Conservation (phyloP, 2,329 filamentous ascomycete species). For the Pyrenophora graminea region DNA sequence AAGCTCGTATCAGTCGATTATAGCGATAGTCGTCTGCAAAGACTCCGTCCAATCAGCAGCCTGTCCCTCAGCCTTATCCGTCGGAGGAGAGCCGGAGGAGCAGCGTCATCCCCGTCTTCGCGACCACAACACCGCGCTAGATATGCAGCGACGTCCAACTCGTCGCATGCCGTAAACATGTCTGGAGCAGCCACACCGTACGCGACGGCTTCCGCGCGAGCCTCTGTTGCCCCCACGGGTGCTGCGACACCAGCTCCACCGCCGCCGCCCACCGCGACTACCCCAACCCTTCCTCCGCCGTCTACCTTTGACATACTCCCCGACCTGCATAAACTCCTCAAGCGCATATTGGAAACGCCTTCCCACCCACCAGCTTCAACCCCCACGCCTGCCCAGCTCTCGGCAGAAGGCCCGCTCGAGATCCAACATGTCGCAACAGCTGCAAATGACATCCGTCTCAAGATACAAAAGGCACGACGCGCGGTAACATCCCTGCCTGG, state of each 20-base stretch:
- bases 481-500: slow-evolving; percentile 70
- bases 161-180: slow-evolving; percentile 28
- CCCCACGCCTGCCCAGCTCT: slow-evolving; percentile 30
- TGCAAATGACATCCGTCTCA: slow-evolving; percentile 78
- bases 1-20: slow-evolving; percentile 4
- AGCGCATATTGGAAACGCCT: slow-evolving; percentile 66
- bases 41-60: slow-evolving; percentile 22
- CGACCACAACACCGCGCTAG: slow-evolving; percentile 29
- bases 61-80: slow-evolving; percentile 18
- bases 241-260: slow-evolving; percentile 35
- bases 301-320: slow-evolving; percentile 85
- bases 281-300: slow-evolving; percentile 71
- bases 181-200: slow-evolving; percentile 42
- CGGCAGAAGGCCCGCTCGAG: slow-evolving; percentile 52
- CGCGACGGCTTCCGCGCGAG: slow-evolving; percentile 36
- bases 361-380: slow-evolving; percentile 37
- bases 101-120: slow-evolving; percentile 23
- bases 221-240: slow-evolving; percentile 40
- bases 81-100: slow-evolving; percentile 17
- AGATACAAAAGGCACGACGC: slow-evolving; percentile 75
- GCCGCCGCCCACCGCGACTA: slow-evolving; percentile 33
- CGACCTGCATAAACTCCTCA: slow-evolving; percentile 76
- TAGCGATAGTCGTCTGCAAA: slow-evolving; percentile 9
- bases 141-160: slow-evolving; percentile 8
- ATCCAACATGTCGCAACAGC: slow-evolving; percentile 79